Percentiles rank a stretch among this genome's conserved stretches.
phyloP scores from a whole-genome alignment of 768 basidiomycete genomes.

The Exidia glandulosa region DNA sequence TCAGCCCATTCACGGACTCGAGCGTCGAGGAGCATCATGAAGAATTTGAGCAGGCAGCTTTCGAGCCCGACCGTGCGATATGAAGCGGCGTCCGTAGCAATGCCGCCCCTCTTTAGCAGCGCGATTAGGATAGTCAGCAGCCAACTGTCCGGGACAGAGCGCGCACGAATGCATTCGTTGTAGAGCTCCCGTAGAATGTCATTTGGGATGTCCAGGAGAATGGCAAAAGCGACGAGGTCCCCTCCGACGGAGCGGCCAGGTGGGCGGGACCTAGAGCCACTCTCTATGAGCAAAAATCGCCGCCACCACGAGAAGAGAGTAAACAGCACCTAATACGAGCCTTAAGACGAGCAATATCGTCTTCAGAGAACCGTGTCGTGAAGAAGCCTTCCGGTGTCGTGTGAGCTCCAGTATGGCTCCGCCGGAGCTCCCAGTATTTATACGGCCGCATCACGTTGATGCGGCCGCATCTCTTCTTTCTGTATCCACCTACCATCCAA shows the following conservation, averaged over 20 bases:
- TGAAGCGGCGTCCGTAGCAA: constrained; percentile 9
- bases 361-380: too few species aligned
- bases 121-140: constrained; percentile 7
- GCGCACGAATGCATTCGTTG: constrained; percentile 5
- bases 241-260: too few species aligned
- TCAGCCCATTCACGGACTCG: constrained; percentile 9
- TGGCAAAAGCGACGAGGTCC: too few species aligned
- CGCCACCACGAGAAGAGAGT: too few species aligned
- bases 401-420: too few species aligned
- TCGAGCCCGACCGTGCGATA: constrained; percentile 21
- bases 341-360: too few species aligned
- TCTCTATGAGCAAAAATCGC: too few species aligned
- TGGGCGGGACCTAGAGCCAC: too few species aligned
- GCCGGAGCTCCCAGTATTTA: too few species aligned
- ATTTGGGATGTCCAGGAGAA: not conserved
- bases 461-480: not conserved
- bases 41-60: constrained; percentile 16
- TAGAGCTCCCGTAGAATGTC: constrained; percentile 14
- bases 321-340: too few species aligned
- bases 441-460: too few species aligned
- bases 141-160: constrained; percentile 10
- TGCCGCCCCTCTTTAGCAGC: constrained; percentile 11
- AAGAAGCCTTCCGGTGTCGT: too few species aligned
- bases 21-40: constrained; percentile 15
- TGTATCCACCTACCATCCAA: not conserved